A percentile compares a stretch with the other conserved stretches of the same genome.
Evolutionary conservation across 2,329 filamentous ascomycete genomes (phyloP).

Genomic region (Colletotrichum salicis): DNA sequence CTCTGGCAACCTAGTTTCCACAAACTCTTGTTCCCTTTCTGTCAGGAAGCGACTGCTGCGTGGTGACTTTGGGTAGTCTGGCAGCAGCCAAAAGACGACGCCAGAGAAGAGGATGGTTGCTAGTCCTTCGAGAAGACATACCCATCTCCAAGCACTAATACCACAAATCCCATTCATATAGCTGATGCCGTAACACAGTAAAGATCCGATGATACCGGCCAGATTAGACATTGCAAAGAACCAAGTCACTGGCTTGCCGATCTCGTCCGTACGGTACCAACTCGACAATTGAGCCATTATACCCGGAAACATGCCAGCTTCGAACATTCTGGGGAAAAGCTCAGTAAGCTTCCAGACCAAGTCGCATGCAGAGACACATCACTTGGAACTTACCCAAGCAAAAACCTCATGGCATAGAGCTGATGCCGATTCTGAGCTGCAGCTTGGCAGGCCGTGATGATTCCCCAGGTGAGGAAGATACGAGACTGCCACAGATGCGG

Average conservation of each 20-base stretch:
- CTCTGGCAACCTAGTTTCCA: constrained; percentile 50
- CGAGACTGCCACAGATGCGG: constrained; percentile 49
- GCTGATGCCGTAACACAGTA: constrained; percentile 44
- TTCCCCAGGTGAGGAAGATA: constrained; percentile 50
- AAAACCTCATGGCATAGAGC: constrained; percentile 51
- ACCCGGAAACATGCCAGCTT: constrained; percentile 55
- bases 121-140: constrained; percentile 56
- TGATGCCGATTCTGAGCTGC: constrained; percentile 51
- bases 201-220: constrained; percentile 47
- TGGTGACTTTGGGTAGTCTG: constrained; percentile 55
- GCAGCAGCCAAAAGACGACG: constrained; percentile 45
- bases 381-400: constrained; percentile 44
- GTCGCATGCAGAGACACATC: too few relatives aligned
- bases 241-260: constrained; percentile 53
- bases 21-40: constrained; percentile 50
- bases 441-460: constrained; percentile 50
- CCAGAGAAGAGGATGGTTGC: constrained; percentile 45
- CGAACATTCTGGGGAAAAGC: constrained; percentile 41
- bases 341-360: too few relatives aligned
- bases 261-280: constrained; percentile 59
- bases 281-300: constrained; percentile 53
- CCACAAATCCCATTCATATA: constrained; percentile 41
- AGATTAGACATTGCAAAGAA: constrained; percentile 50
- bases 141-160: constrained; percentile 45
- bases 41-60: constrained; percentile 50